Percentiles rank a stretch among this genome's conserved stretches.
These are phyloP conservation scores for Castanea crenata DNA, from an alignment of 306 rosid species.

Conservation along the genomic window DNA sequence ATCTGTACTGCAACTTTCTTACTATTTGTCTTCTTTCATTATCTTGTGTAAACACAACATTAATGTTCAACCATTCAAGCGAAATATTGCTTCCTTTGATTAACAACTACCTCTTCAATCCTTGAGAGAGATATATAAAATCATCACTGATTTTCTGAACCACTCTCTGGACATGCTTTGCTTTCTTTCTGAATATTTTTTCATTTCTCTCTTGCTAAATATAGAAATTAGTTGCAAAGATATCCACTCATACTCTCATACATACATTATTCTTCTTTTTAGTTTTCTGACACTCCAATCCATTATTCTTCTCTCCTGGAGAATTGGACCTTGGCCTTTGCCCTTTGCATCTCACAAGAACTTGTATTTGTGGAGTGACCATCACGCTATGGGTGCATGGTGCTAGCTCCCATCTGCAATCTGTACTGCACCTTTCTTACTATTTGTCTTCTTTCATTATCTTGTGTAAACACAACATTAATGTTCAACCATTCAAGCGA, in stretches of 20 bases:
- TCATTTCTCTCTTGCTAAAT: background rate
- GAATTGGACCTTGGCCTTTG: fast-evolving
- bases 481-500: background rate
- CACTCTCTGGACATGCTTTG: background rate
- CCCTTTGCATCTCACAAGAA: too few species aligned
- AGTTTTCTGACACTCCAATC: background rate
- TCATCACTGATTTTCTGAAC: background rate
- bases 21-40: background rate
- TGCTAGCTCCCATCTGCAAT: too few species aligned
- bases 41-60: background rate
- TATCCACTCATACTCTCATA: background rate
- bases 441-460: background rate
- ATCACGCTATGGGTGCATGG: too few species aligned
- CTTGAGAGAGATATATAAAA: background rate
- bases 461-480: background rate
- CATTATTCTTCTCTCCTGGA: conserved; percentile 3
- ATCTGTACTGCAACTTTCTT: background rate
- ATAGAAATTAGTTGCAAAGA: background rate
- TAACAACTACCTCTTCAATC: background rate
- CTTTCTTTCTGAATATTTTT: background rate
- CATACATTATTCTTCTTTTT: background rate
- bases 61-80: background rate
- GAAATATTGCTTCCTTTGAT: background rate
- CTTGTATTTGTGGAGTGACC: too few species aligned
- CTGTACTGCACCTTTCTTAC: background rate